Evolutionary conservation across 225 moss, liverwort and hornwort genomes (phyloP), one percentile per base, ranked within the genome.

Genomic region (Physcomitrium patens): DNA sequence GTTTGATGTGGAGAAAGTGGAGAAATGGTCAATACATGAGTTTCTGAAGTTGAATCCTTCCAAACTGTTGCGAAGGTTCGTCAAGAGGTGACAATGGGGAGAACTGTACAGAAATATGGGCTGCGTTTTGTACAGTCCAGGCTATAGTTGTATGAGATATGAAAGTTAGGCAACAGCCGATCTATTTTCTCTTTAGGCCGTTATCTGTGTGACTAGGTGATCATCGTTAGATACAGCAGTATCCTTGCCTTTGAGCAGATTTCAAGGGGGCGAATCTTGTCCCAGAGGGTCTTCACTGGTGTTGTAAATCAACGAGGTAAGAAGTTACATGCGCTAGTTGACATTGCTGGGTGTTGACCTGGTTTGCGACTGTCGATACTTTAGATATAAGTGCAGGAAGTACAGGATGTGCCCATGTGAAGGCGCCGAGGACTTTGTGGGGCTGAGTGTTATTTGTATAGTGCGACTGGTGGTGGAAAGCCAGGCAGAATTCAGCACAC

Each of bases 41-140:
- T 57, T 48, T 78, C 44, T 63, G 47, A 73, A 70, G 44, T 60
- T 73, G 59, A 65, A 65, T 26, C 48, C 50, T 46, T 67, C 51
- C 27, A 50, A 22, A 42, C 13, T 24, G 65, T 22, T 70, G 41
- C 13, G 12, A 64, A 43, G 11, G 20, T 23, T 66, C 48, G 16
- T 20, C 16, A 20, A 66, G 14, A 73, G 65, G 72, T 51, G 72
- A 65, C 24, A 47, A 48, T 65, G 67, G 65, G 60, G 74, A 56
- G 63, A 74, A 72, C 67, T 86, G 86, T 86, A 86, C 79, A 86
- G 79, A 82, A 73, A 79, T 56, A 62, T 68, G 55, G 73, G 79
- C 79, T 68, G 63, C 60, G 61, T 53, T 70, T 75, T 85, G 78
- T 76, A 81, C 81, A 60, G 81, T 81, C 61, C 63, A 72, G 81